Conservation (phyloP, 2,329 filamentous ascomycete genomes). For the Elsinoe batatas region DNA sequence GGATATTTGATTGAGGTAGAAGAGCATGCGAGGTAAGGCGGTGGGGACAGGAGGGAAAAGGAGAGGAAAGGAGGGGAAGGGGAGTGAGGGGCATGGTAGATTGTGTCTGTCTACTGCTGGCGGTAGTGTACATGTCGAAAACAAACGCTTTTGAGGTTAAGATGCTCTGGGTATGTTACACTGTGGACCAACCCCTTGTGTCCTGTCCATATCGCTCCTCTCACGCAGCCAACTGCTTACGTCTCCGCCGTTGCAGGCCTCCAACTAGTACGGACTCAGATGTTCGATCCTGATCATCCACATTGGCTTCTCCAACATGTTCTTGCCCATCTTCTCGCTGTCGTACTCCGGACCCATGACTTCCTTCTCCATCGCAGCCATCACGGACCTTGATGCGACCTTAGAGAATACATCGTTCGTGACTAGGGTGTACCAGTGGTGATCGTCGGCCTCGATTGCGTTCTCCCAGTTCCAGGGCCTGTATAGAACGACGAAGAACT, state of each 20-base stretch:
- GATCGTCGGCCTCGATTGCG: neutral
- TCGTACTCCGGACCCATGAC: neutral
- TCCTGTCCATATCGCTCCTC: neutral
- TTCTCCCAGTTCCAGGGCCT: neutral
- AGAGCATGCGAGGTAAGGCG: no score
- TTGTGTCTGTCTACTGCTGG: neutral
- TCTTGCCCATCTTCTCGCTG: neutral
- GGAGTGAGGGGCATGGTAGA: neutral
- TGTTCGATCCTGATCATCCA: neutral
- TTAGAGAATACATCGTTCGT: neutral
- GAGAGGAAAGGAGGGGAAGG: neutral
- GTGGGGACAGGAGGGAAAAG: no score
- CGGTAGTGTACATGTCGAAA: no score
- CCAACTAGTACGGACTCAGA: neutral
- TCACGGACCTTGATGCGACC: neutral
- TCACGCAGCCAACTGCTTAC: no score
- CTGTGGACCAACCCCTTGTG: no score
- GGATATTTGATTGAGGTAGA: slow-evolving; percentile 19
- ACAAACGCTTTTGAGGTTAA: no score
- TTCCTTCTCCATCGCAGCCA: neutral
- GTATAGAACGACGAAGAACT: neutral
- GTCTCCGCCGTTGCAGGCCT: no score
- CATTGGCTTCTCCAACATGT: neutral
- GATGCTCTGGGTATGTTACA: no score
- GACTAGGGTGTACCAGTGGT: neutral